phyloP scores from a whole-genome alignment of 1,284 basidiomycete genomes.

The Malassezia slooffiae region DNA sequence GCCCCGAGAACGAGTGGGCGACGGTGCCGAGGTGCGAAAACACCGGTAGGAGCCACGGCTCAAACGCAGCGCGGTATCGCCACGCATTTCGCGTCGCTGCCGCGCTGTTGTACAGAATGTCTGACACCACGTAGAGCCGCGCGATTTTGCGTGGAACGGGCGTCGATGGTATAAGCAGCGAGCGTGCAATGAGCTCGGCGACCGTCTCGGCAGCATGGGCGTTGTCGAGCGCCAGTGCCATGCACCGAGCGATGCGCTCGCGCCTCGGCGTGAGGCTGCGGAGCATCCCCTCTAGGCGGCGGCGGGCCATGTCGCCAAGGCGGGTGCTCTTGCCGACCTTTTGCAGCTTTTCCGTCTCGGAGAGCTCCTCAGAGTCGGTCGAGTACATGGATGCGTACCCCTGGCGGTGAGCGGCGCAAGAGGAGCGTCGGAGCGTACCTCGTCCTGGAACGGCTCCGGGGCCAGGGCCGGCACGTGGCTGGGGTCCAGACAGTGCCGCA shows the following conservation, averaged over 20 bases:
- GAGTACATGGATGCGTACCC: conserved; percentile 58
- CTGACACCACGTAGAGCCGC: conserved; percentile 84
- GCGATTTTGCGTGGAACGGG: conserved; percentile 91
- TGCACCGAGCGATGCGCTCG: conserved; percentile 81
- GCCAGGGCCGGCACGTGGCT: too few relatives aligned
- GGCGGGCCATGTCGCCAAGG: conserved; percentile 65
- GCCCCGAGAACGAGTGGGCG: conserved; percentile 18
- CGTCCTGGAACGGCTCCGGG: background rate
- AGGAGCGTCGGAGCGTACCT: background rate
- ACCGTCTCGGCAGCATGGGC: conserved; percentile 55
- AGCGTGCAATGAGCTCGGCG: conserved; percentile 20
- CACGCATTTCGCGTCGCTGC: conserved; percentile 64
- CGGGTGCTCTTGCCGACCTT: conserved; percentile 45
- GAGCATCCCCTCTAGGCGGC: conserved; percentile 78
- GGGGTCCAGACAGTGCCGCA: too few relatives aligned
- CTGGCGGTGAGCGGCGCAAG: background rate
- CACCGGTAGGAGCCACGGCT: conserved; percentile 19
- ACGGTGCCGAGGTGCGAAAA: conserved; percentile 34
- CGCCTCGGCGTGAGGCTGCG: conserved; percentile 71
- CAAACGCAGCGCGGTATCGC: conserved; percentile 23
- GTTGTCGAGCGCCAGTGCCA: conserved; percentile 88
- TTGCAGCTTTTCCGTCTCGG: conserved; percentile 62
- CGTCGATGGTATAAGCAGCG: conserved; percentile 60
- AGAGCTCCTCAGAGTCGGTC: conserved; percentile 86
- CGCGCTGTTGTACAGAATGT: conserved; percentile 93